Base-by-base conservation (phyloP, 2,329 filamentous ascomycete species). In the Colletotrichum sublineola region DNA sequence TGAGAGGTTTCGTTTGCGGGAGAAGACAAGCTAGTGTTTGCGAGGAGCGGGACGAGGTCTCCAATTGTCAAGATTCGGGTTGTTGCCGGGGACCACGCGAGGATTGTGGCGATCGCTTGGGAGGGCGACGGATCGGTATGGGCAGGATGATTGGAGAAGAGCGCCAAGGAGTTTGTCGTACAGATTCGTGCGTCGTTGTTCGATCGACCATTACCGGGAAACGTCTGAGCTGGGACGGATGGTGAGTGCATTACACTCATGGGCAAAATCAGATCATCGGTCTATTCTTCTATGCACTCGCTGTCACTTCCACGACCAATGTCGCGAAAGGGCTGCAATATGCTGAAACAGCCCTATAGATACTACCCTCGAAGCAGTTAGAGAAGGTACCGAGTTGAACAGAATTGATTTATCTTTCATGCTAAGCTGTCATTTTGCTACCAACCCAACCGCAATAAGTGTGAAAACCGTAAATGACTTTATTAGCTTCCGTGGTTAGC, bases 341-440 rank as follows among this genome's bases (percentile, higher is more conserved):
- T 15, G 24, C 50, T 11, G 8, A 14, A 11, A 7, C 12, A 15
- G 11, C 4, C 11, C n/a, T 8, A 20, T 8, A 46, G 44, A 4
- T 9, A 3, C 44, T 46, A n/a, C 20, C 3, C 44, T 18, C 7
- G 1, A n/a, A 46, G 18, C 18, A 44, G 42, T 7, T 20, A 1
- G 20, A n/a, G 44, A 46, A 2, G 20, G 20, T 46, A 46, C 20
- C 42, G 18, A 2, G 29, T n/a, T 38, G 31, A n/a, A 36, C 3
- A n/a, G 7, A 11, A 18, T 46, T 8, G 68, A 63, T 63, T 64
- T 61, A 44, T 24, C 56, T 14, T 64, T 36, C 57, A 63, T 63
- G 63, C 63, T 63, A 63, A 71, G 63, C 68, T 64, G 63, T 57
- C 63, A 67, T 71, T 71, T 67, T 71, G 61, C 67, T 46, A 66